phyloP scores from a whole-genome alignment of 768 basidiomycete genomes.

The Amanita pseudoporphyria region DNA sequence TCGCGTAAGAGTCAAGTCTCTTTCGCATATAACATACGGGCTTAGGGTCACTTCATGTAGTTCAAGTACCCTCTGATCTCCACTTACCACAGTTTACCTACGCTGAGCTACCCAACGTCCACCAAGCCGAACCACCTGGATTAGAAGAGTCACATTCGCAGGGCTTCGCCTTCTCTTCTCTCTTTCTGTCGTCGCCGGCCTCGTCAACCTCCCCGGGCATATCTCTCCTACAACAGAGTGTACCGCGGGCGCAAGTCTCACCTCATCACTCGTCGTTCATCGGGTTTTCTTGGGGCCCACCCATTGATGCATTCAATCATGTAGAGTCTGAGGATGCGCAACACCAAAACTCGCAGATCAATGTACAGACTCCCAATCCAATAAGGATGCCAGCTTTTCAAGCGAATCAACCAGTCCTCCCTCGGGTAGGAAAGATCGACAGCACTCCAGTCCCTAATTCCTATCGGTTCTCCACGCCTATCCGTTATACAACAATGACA shows the following conservation, averaged over 20 bases:
- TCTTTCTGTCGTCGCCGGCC: slow-evolving; percentile 65
- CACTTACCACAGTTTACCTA: slow-evolving; percentile 73
- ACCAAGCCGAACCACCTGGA: slow-evolving; percentile 12
- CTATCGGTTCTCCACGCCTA: slow-evolving; percentile 2
- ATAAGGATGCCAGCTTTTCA: too few species aligned
- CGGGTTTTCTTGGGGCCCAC: slow-evolving; percentile 86
- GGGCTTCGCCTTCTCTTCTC: slow-evolving; percentile 68
- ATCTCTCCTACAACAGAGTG: slow-evolving; percentile 24
- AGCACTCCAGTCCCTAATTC: not conserved
- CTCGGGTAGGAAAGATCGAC: not conserved
- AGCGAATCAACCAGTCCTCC: slow-evolving; percentile 7
- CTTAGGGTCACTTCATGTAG: slow-evolving; percentile 20
- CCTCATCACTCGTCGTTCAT: slow-evolving; percentile 37
- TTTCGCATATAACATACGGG: not conserved
- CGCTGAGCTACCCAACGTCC: slow-evolving; percentile 27
- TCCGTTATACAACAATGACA: not conserved
- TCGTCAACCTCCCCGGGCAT: slow-evolving; percentile 31
- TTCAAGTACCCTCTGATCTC: slow-evolving; percentile 39
- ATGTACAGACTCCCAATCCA: slow-evolving; percentile 19
- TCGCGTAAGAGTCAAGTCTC: slow-evolving; percentile 30
- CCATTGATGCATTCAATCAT: slow-evolving; percentile 45
- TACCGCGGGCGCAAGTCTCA: slow-evolving; percentile 24
- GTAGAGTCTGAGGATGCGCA: not conserved
- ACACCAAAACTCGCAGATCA: slow-evolving; percentile 7
- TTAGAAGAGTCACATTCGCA: slow-evolving; percentile 36